Evolutionary conservation across 805 yeast species (phyloP), one percentile per base, ranked within the genome.

Genomic region (Teunomyces pallodes): DNA sequence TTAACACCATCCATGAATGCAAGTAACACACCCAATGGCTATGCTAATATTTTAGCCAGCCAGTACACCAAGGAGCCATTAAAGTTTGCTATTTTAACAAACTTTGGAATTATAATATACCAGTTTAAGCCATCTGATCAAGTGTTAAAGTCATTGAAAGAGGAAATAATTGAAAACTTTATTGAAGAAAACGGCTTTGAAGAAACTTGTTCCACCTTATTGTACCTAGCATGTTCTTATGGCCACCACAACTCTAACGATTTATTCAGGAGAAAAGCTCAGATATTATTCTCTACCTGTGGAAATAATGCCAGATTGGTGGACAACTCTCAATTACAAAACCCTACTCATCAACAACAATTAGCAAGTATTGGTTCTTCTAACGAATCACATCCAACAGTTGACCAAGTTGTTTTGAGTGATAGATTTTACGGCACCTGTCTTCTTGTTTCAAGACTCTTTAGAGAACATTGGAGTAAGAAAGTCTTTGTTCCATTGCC

Each of bases 351-450:
- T 13, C 61, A 49, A 42, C 57, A 52, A 27, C 65, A 57, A 20
- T 38, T 49, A 36, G 56, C 46, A 16, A 45, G 17, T 30, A 48
- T 48, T 42, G 31, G 56, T 41, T 33, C 58, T 44, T 27, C 33
- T 9, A 60, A 47, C 36, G 67, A 63, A 5, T 54, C 56, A 51
- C 77, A 55, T 62, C 79, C 58, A 43, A 59, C 79, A 32, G 75
- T 85, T 43, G 87, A 84, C 53, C 85, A 84, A 62, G 96, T 92
- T n/a, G 82, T 87, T 28, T 76, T 94, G 51, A 88, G 96, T 67
- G 96, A 96, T 56, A 75, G 97, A 55, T 90, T 91, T 58, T 91
- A 89, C 63, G 98, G 97, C 42, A 80, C 89, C 13, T 84, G 92
- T 10, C 76, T 90, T 24, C 79, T 90, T 49, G 73, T 90, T 29